Evolutionary conservation across 257 asterid species (phyloP).

Genomic region (Solanum gandarillasii): DNA sequence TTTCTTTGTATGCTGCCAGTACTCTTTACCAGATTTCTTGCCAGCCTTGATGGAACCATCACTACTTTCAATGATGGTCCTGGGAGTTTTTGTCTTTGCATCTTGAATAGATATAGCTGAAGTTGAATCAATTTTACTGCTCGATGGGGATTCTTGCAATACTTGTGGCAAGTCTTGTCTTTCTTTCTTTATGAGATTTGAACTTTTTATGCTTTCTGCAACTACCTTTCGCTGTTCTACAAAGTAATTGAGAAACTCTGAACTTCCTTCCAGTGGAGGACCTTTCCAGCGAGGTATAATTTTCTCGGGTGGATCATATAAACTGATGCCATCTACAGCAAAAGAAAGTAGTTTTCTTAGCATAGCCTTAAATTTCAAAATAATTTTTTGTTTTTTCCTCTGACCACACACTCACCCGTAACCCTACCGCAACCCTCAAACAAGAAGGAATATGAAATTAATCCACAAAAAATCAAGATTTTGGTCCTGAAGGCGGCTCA

Average conservation of each 20-base stretch:
- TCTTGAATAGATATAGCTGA: conserved; percentile 11
- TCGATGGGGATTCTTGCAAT: conserved; percentile 32
- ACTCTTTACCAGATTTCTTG: conserved; percentile 73
- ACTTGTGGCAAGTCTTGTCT: conserved; percentile 11
- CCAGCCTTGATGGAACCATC: conserved; percentile 81
- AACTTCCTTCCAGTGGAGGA: conserved; percentile 62
- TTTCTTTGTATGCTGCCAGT: conserved; percentile 93
- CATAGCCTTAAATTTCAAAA: not conserved
- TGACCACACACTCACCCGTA: not conserved
- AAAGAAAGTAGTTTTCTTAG: not conserved
- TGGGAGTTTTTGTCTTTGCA: conserved; percentile 31
- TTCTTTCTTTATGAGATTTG: conserved; percentile 23
- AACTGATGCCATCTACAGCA: conserved; percentile 72
- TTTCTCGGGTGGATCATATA: conserved; percentile 82
- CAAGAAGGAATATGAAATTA: not conserved
- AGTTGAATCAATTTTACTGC: conserved; percentile 12
- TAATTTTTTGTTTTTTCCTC: not conserved
- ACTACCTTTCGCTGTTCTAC: conserved; percentile 31
- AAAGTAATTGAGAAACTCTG: conserved; percentile 47
- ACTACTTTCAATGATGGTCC: conserved; percentile 72
- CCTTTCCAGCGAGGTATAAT: conserved; percentile 83
- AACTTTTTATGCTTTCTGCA: conserved; percentile 26
- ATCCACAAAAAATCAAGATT: not conserved
- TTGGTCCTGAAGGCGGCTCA: not conserved
- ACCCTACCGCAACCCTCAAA: not conserved